Evolutionary conservation across 2,329 filamentous ascomycete species (phyloP).

Genomic region (Microcyclosporella mali): DNA sequence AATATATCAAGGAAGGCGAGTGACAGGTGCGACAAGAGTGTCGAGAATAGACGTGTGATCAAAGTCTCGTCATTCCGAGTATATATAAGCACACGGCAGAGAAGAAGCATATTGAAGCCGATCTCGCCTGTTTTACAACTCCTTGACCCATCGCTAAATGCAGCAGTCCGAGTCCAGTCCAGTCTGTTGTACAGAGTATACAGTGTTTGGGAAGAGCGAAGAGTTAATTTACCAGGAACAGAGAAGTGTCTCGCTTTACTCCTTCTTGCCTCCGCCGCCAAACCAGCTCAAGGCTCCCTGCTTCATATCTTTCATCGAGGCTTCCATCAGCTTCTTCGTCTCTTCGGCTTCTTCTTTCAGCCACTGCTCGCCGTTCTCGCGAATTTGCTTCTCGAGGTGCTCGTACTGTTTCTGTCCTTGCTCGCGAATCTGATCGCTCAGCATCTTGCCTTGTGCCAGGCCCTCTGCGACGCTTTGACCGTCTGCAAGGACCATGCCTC

Average conservation of each 20-base stretch:
- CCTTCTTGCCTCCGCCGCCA: constrained; percentile 32
- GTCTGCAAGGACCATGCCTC: constrained; percentile 51
- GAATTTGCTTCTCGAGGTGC: constrained; percentile 80
- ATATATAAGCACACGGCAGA: too few species aligned
- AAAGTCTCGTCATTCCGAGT: too few species aligned
- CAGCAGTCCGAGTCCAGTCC: constrained; percentile 1
- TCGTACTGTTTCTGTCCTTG: constrained; percentile 86
- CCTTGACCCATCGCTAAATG: constrained; percentile 11
- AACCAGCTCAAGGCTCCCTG: constrained; percentile 59
- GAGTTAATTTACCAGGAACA: background rate
- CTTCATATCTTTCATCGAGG: constrained; percentile 91
- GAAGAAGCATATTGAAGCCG: too few species aligned
- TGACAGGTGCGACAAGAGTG: too few species aligned
- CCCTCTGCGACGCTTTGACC: constrained; percentile 64
- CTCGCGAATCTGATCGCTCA: constrained; percentile 90
- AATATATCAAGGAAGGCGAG: too few species aligned
- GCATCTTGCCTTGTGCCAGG: constrained; percentile 88
- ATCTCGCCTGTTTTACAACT: too few species aligned
- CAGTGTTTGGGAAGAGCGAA: constrained; percentile 7
- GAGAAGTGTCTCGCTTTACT: constrained; percentile 3
- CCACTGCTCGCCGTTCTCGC: constrained; percentile 91
- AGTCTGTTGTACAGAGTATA: background rate
- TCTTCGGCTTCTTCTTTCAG: constrained; percentile 85
- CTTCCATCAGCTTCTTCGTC: constrained; percentile 83
- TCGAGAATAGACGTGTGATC: too few species aligned